These are phyloP conservation scores for Angophora floribunda DNA, from an alignment of 345 rosid species.

Conservation along the genomic window DNA sequence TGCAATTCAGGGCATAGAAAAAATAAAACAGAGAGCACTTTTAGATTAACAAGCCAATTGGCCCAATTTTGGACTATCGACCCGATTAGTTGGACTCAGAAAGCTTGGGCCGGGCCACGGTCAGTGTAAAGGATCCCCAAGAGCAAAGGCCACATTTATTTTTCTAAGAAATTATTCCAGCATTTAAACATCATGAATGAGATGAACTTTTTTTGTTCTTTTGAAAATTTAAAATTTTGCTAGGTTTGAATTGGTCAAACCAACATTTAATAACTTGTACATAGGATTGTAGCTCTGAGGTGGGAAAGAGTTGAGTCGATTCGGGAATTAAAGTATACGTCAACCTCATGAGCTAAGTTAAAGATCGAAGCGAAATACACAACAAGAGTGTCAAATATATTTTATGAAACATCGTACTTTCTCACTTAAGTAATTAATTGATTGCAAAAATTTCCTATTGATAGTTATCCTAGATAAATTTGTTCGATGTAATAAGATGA, in stretches of 20 bases:
- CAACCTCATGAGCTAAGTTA: background rate
- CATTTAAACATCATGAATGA: background rate
- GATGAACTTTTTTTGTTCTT: background rate
- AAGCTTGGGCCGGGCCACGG: background rate
- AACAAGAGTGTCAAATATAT: accelerated
- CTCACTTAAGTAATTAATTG: background rate
- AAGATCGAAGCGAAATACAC: background rate
- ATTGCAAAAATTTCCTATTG: background rate
- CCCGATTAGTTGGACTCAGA: accelerated
- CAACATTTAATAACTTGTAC: background rate
- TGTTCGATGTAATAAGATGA: background rate
- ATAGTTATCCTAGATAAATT: background rate
- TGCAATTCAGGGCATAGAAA: background rate
- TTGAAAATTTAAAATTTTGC: background rate
- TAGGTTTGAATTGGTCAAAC: background rate
- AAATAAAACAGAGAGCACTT: background rate
- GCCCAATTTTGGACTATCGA: background rate
- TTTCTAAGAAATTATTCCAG: background rate
- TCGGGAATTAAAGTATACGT: background rate
- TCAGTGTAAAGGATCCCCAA: background rate
- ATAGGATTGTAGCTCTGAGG: background rate
- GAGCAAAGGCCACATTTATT: background rate
- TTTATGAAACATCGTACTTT: background rate
- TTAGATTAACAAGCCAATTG: background rate
- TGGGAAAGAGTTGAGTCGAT: background rate